Base-by-base conservation (phyloP, 306 rosid genomes). In the Arachis stenosperma region DNA sequence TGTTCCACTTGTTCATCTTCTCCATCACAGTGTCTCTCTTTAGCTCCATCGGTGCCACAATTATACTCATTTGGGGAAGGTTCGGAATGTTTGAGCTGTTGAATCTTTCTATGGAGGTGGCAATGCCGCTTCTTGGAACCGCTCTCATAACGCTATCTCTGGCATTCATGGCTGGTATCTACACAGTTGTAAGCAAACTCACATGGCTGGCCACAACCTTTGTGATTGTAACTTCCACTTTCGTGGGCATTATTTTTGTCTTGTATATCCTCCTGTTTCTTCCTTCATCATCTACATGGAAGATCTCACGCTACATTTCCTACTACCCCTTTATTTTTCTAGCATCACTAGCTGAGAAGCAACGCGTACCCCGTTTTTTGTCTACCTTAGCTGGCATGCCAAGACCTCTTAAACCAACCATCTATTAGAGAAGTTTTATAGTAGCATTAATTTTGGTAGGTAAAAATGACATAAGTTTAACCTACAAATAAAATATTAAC, bases 151-250 rank as follows among this genome's bases (percentile, higher is more conserved):
- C 51, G 14, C 36, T 75, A 10, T 75, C 70, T 1, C 8, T 78
- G n/a, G 78, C 83, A 0, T 78, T 75, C 60, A 57, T 68, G 78
- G 68, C 72, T 2, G 83, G 69, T 5, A 54, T 78, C 14, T 78
- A 51, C 39, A 43, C 70, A 12, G 42, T 51, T 2, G 42, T 70
- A 5, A 63, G 77, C 33, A 56, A 63, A 13, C 81, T 70, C 9
- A 5, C 14, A 12, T 73, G 76, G 79, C 61, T 46, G 13, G 51
- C n/a, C 13, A 2, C 51, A 3, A 46, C n/a, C 0, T 46, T 46
- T 46, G 5, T 10, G 4, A 0, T 8, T 12, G 3, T 46, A 2
- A 2, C 13, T 46, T 4, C 11, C n/a, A 46, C 10, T 0, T 46
- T 46, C 0, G n/a, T 46, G 9, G 13, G 0, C 1, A 2, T 46